Conservation (phyloP, 140 eudicot genomes). For the Bidens hawaiensis region DNA sequence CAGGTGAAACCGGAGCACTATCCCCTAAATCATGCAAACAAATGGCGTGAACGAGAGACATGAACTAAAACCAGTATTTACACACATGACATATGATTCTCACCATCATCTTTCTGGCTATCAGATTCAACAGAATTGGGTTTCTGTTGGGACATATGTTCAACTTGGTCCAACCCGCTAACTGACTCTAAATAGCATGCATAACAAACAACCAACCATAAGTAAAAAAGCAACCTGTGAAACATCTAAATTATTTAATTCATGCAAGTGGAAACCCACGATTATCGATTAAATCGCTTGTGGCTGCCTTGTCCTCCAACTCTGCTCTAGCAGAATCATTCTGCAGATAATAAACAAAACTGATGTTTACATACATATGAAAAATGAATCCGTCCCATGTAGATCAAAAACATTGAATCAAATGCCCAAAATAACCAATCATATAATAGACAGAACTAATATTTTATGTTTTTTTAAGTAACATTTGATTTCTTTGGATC, state of each 20-base stretch:
- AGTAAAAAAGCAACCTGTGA: conserved; percentile 2
- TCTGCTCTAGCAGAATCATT: conserved; percentile 26
- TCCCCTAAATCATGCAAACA: conserved; percentile 43
- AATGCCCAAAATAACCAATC: background rate
- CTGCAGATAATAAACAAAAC: conserved; percentile 20
- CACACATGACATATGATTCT: conserved; percentile 25
- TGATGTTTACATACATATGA: background rate
- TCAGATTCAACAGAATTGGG: conserved; percentile 64
- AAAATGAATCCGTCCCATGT: background rate
- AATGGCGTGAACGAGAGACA: conserved; percentile 13
- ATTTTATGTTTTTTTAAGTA: no score
- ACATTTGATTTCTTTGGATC: no score
- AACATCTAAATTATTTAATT: background rate
- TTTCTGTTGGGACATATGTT: conserved; percentile 51
- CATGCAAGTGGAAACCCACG: conserved; percentile 40
- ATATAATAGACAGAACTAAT: background rate
- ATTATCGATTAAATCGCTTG: conserved; percentile 43
- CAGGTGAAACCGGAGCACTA: conserved; percentile 77
- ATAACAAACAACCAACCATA: conserved; percentile 4
- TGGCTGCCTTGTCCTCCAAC: conserved; percentile 37
- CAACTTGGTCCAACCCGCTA: conserved; percentile 71
- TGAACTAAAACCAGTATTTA: background rate
- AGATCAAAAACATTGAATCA: background rate
- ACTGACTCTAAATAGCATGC: conserved; percentile 46
- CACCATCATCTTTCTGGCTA: conserved; percentile 71